phyloP scores from a whole-genome alignment of 805 yeast genomes.

The Monosporozyma solicola region DNA sequence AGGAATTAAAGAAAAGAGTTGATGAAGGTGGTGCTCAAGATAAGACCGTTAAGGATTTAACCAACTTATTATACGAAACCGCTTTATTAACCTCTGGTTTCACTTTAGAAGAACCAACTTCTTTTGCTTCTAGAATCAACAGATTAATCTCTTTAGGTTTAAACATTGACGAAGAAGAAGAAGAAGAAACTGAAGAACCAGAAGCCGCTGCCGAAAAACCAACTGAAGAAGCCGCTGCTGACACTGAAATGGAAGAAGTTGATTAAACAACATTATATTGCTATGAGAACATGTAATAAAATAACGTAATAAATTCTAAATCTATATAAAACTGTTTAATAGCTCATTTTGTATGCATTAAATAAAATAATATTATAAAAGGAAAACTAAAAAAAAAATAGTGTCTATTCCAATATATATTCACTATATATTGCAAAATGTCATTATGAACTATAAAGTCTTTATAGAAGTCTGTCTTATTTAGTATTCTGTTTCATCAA shows the following conservation, averaged over 20 bases:
- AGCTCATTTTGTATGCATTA: slow-evolving; percentile 1
- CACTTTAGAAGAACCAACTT: slow-evolving; percentile 96
- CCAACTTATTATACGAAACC: slow-evolving; percentile 93
- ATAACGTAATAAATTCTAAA: slow-evolving; percentile 1
- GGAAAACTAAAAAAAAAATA: background rate
- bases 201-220: slow-evolving; percentile 41
- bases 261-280: slow-evolving; percentile 43
- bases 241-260: slow-evolving; percentile 98
- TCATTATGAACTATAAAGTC: background rate
- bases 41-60: slow-evolving; percentile 95
- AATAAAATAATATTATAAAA: background rate
- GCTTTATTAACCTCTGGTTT: slow-evolving; percentile 98
- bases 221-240: slow-evolving; percentile 56
- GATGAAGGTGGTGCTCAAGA: slow-evolving; percentile 96
- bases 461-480: background rate
- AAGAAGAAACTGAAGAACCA: slow-evolving; percentile 38
- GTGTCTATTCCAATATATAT: too few species aligned
- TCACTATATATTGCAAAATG: too few species aligned
- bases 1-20: slow-evolving; percentile 92
- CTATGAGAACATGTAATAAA: slow-evolving; percentile 1
- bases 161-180: slow-evolving; percentile 89
- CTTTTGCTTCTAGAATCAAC: slow-evolving; percentile 96
- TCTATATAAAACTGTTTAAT: background rate
- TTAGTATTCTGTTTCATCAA: background rate
- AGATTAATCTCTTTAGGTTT: slow-evolving; percentile 96